Conservation (phyloP, 129 eudicot species). For the Artemisia tridentata region DNA sequence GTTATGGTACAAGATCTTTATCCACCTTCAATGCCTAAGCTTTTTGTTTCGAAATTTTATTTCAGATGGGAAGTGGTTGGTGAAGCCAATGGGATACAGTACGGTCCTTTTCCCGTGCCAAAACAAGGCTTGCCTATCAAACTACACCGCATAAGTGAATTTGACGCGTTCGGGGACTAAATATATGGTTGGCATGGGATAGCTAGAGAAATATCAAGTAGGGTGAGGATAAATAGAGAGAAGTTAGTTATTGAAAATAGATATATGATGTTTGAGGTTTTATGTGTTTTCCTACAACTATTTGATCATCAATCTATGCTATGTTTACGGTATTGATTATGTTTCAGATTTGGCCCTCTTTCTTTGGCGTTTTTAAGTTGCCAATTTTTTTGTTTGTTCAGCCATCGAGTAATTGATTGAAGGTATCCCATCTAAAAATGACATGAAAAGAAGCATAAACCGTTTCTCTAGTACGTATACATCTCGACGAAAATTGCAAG, state of each 20-base stretch:
- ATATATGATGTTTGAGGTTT: background rate
- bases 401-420: background rate
- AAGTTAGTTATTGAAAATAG: background rate
- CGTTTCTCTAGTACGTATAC: no score
- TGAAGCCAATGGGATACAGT: slow-evolving; percentile 56
- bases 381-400: background rate
- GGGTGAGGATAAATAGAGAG: slow-evolving; percentile 5
- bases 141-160: slow-evolving; percentile 16
- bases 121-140: slow-evolving; percentile 61
- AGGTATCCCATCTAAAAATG: background rate
- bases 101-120: slow-evolving; percentile 79
- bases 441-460: no score
- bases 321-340: background rate
- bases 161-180: background rate
- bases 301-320: background rate
- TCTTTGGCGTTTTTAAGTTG: background rate
- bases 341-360: background rate
- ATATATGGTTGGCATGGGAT: background rate
- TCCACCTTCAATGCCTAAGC: background rate
- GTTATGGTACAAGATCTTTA: background rate
- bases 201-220: background rate
- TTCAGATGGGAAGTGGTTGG: slow-evolving; percentile 73
- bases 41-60: background rate
- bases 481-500: no score
- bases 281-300: background rate